Evolutionary conservation across 2,329 filamentous ascomycete species (phyloP).

Genomic region (Neoascochyta sp.): DNA sequence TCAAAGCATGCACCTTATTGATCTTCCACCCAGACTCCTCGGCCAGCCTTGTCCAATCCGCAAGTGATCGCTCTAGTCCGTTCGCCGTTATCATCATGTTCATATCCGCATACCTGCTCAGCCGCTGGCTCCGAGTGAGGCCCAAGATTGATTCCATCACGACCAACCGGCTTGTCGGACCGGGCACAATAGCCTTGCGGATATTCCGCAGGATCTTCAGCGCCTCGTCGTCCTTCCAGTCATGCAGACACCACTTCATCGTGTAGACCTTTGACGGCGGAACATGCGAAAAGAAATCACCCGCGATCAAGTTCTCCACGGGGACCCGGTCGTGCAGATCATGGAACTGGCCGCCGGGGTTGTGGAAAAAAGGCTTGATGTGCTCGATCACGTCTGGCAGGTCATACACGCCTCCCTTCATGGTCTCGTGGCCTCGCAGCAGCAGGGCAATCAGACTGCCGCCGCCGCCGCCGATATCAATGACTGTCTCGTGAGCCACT

Average conservation of each 20-base stretch:
- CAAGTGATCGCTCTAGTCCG: conserved; percentile 33
- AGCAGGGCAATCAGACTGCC: conserved; percentile 39
- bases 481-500: conserved; percentile 27
- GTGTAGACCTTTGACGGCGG: conserved; percentile 32
- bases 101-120: conserved; percentile 42
- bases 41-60: conserved; percentile 31
- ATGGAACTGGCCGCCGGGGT: conserved; percentile 23
- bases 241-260: conserved; percentile 45
- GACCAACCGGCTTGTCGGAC: conserved; percentile 30
- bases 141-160: conserved; percentile 40
- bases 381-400: conserved; percentile 35
- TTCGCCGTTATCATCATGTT: conserved; percentile 41
- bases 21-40: conserved; percentile 30
- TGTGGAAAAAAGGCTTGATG: conserved; percentile 20
- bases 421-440: conserved; percentile 25
- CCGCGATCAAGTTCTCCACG: conserved; percentile 27
- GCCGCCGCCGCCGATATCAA: conserved; percentile 44
- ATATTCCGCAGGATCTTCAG: conserved; percentile 27
- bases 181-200: conserved; percentile 29
- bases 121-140: conserved; percentile 25
- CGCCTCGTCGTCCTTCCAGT: conserved; percentile 40
- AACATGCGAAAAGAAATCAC: conserved; percentile 40
- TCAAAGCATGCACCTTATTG: conserved; percentile 8
- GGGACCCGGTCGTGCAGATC: conserved; percentile 35
- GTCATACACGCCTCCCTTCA: conserved; percentile 40